Conservation (phyloP, 192 early-diverging fungal genomes). For the Phycomyces blakesleeanus region DNA sequence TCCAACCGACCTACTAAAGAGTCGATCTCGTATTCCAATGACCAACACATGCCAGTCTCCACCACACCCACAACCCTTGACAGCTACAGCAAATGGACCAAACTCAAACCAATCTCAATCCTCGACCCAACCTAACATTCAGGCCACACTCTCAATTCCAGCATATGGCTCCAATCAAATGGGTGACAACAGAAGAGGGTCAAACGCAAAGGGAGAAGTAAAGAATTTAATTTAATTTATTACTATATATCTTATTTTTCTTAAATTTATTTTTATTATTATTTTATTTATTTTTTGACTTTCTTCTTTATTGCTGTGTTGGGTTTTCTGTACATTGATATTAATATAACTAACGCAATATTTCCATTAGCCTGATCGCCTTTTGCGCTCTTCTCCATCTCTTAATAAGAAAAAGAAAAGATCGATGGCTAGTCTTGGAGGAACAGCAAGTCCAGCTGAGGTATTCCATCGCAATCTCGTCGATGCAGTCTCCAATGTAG, state of each 20-base stretch:
- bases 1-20: too few species aligned
- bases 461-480: conserved; percentile 34
- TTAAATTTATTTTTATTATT: too few species aligned
- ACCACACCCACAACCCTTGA: not conserved
- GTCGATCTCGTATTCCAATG: not conserved
- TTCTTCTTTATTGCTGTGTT: too few species aligned
- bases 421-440: not conserved
- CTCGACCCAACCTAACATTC: too few species aligned
- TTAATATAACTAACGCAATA: too few species aligned
- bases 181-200: conserved; percentile 7
- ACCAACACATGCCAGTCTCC: not conserved
- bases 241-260: not conserved
- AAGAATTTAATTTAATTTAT: conserved; percentile 1
- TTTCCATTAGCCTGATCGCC: not conserved
- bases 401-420: not conserved
- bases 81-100: too few species aligned
- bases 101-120: too few species aligned
- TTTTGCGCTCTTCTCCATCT: not conserved
- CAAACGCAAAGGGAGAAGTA: not conserved
- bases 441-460: conserved; percentile 31
- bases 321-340: too few species aligned
- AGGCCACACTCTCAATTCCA: too few species aligned
- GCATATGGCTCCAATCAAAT: not conserved
- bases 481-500: conserved; percentile 35
- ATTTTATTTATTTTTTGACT: too few species aligned